Evolutionary conservation across 139 green algal species (phyloP), one percentile per base, ranked within the genome.

Genomic region (Desmodesmus armatus): DNA sequence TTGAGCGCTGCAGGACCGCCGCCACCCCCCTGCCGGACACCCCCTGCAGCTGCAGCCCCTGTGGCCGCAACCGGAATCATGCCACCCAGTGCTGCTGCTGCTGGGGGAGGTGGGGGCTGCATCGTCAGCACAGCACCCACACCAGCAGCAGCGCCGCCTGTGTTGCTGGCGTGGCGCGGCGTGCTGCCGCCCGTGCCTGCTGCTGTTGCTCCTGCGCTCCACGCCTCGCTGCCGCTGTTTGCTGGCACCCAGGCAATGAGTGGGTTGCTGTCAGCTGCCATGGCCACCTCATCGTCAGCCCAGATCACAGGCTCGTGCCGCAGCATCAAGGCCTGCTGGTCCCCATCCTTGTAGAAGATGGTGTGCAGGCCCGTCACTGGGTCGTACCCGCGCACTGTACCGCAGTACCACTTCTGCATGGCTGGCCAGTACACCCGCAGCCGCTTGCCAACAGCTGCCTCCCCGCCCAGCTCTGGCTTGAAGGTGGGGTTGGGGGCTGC

Each of bases 371-470:
- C 70, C 11, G 78, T 87, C 29, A 74, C 37, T 5, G 82, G 27
- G 73, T 96, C 88, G 31, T 89, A 95, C 3, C 49, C 55, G 19
- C 84, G 71, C 43, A 95, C 88, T 44, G 84, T 90, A 25, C 92
- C 92, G 2, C 80, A 29, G 66, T 95, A 95, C 91, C 89, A 94
- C 33, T 78, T 85, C 60, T 80, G 74, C 92, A 95, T 95, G 39
- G 67, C 86, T 9, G 92, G 92, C 92, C 92, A 95, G 84, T 93
- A 95, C 13, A 95, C 78, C 25, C 77, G 79, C 5, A 95, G 74
- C 35, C 66, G 65, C 23, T 21, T 67, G 66, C 87, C 87, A 29
- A 94, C 87, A 5, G 83, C 86, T 17, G 78, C 84, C 25, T 92
- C 73, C 2, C 78, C 4, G 82, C 86, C 29, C 51, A 85, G 11